Base-by-base conservation (phyloP, 2,329 filamentous ascomycete species). In the Didymella lethalis region DNA sequence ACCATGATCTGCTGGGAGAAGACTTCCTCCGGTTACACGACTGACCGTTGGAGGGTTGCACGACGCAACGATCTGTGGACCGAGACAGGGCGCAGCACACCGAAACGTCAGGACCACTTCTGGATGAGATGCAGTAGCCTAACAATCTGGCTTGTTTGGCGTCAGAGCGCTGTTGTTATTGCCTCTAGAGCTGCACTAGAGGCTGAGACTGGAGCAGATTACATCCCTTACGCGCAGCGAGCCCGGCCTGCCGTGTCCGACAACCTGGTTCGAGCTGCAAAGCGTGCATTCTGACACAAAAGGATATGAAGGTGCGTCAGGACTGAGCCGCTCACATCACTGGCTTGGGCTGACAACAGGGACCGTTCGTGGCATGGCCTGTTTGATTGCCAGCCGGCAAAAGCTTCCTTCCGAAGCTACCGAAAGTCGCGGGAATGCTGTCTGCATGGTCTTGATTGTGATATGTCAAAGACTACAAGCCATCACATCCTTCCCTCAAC, bases 221-320 rank as follows among this genome's bases (percentile, higher is more conserved):
- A 36, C 38, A 38, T 59, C 61, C 66, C 64, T 69, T 70, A 62
- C 52, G 64, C 67, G 62, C 62, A 61, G 60, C 57, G 46, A 46
- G 56, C 57, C 45, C 40, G 57, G 63, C 52, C 48, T 46, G 32
- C 32, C 44, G 20, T 62, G 45, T 34, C 70, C 70, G 62, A 45
- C 14, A 48, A 72, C 68, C 68, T 34, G 69, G 70, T 70, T 34
- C 51, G 59, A 57, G 57, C 16, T 25, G 36, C 41, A 52, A 57
- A 66, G 62, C 65, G 59, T 68, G 68, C 57, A 57, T 49, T 54
- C 38, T 50, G 48, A 40, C 52, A 64, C 63, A 50, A 61, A 64
- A 61, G 34, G 45, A 59, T 57, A 65, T 54, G 59, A 61, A 56
- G 48, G 52, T 58, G 62, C 56, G 60, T 66, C 55, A 60, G 57